Conservation (phyloP, 352 stramenopile genomes). For the Phytophthora brassicae region DNA sequence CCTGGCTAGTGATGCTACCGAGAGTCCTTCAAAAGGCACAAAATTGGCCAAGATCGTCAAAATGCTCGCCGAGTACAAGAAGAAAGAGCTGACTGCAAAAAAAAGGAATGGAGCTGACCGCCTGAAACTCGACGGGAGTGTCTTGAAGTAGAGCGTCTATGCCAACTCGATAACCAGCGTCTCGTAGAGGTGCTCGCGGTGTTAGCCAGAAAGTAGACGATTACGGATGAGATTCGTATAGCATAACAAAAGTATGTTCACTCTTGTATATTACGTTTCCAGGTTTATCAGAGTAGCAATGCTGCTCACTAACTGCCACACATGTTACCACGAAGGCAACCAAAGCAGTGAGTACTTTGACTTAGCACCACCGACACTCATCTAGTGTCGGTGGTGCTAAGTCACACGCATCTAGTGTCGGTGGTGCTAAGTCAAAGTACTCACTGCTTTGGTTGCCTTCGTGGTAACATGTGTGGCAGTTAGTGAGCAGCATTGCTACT, state of each 20-base stretch:
- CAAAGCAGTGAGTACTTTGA: constrained; percentile 5
- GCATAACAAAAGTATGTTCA: not conserved
- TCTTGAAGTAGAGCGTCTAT: not conserved
- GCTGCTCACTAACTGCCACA: too few species aligned
- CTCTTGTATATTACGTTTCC: not conserved
- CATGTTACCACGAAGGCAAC: not conserved
- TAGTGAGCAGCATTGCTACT: constrained; percentile 5
- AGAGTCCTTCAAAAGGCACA: not conserved
- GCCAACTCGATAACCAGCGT: not conserved
- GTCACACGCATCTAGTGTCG: not conserved
- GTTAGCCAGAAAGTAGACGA: not conserved
- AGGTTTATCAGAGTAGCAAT: not conserved
- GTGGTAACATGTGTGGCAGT: constrained; percentile 3
- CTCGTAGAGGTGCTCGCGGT: not conserved
- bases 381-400: too few species aligned
- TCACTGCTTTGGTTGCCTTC: constrained; percentile 2
- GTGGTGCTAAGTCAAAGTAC: constrained; percentile 1
- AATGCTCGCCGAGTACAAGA: not conserved
- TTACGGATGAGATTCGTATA: not conserved
- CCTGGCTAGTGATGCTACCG: not conserved
- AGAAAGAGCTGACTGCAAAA: not conserved
- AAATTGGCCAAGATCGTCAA: not conserved
- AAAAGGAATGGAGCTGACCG: not conserved
- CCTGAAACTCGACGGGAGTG: not conserved
- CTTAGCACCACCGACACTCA: not conserved